Base-by-base conservation (phyloP, 1,284 basidiomycete genomes). In the Volvariella volvacea region DNA sequence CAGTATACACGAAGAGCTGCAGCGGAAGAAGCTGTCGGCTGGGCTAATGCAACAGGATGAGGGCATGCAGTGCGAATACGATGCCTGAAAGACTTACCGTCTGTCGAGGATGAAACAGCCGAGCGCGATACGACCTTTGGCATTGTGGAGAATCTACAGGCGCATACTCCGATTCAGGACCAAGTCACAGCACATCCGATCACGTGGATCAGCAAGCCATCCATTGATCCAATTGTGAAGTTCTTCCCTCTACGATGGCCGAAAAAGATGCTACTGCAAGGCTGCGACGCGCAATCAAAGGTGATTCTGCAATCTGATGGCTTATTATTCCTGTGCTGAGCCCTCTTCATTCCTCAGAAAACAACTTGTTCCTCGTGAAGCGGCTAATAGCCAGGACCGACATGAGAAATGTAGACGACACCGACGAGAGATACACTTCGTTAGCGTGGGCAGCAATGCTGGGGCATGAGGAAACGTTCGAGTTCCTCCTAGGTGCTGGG, bases 331-430 rank as follows among this genome's bases (percentile, higher is more conserved):
- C 30, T 48, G 32, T 22, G 55, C 48, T 50, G n/a, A n/a, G n/a
- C n/a, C n/a, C n/a, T 52, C 55, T 54, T 47, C 52, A 43, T 49
- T 42, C 45, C 47, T 32, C 59, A 94, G 92, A 93, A 68, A 92
- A 94, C 68, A 93, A 93, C 65, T 78, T 94, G 50, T 84, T 92
- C 52, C 79, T 93, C 50, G 88, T 94, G 57, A 84, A 82, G 65
- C 76, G 91, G 38, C 80, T 91, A 54, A 72, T 87, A 53, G 81
- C 82, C 60, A 69, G 81, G 56, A 88, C 85, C 21, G 90, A 94
- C 58, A 80, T 94, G 70, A 78, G 92, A 21, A 95, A 95, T 66
- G 80, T 88, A 6, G 92, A 96, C 64, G 74, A 83, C 12, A 74
- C 71, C 14, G 67, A 76, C 31, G 76, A 76, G 52, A 76, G 89